Conservation (phyloP, 768 basidiomycete genomes). For the Kwoniella heveanensis region DNA sequence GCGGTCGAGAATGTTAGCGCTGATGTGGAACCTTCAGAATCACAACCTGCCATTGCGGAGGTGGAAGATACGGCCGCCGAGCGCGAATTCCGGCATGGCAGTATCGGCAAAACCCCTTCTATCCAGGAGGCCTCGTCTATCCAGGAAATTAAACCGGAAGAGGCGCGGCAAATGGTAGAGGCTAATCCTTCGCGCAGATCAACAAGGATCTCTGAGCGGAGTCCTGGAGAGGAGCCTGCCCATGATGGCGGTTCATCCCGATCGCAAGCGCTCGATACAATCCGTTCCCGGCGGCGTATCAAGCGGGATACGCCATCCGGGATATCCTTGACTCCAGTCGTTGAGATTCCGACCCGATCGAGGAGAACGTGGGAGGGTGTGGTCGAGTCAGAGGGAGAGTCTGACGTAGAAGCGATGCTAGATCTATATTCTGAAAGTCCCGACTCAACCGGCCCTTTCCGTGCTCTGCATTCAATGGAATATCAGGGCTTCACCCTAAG, state of each 20-base stretch:
- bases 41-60: conserved; percentile 1
- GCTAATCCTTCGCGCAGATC: not conserved
- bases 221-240: not conserved
- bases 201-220: not conserved
- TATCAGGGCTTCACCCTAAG: conserved; percentile 12
- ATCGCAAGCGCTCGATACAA: not conserved
- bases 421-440: conserved; percentile 7
- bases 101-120: conserved; percentile 7
- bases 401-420: conserved; percentile 24
- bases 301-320: not conserved
- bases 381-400: conserved; percentile 17
- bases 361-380: conserved; percentile 3
- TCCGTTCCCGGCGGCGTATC: not conserved
- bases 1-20: conserved; percentile 7
- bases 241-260: not conserved
- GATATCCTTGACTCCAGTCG: conserved; percentile 1
- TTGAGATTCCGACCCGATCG: conserved; percentile 22
- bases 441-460: conserved; percentile 15
- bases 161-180: not conserved
- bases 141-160: conserved; percentile 11
- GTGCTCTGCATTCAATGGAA: conserved; percentile 12
- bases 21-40: conserved; percentile 3
- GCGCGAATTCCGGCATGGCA: not conserved
- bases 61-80: not conserved
- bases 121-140: conserved; percentile 21